phyloP scores from a whole-genome alignment of 169 alveolate genomes.

The Toxoplasma gondii region DNA sequence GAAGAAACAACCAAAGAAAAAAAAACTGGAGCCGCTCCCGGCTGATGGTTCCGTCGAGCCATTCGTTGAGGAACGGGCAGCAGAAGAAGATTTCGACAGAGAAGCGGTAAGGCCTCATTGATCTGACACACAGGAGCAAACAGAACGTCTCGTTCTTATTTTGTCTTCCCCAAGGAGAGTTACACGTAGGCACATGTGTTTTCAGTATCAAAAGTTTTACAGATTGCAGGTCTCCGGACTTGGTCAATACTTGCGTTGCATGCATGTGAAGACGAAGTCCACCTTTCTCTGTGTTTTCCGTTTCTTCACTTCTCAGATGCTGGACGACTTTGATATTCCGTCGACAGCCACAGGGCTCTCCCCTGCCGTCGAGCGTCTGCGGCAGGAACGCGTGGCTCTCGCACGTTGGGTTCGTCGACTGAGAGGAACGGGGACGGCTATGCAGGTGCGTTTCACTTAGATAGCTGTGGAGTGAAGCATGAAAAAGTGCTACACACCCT shows the following conservation, averaged over 20 bases:
- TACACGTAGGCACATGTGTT: too few relatives aligned
- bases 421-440: background rate
- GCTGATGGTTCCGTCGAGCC: background rate
- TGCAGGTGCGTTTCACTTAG: background rate
- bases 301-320: background rate
- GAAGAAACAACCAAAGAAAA: background rate
- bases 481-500: background rate
- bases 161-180: too few relatives aligned
- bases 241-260: too few relatives aligned
- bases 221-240: too few relatives aligned
- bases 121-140: background rate
- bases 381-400: constrained; percentile 50
- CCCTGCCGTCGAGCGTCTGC: constrained; percentile 35
- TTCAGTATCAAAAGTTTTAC: too few relatives aligned
- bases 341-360: background rate
- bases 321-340: background rate
- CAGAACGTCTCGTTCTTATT: too few relatives aligned
- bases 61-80: background rate
- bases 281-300: too few relatives aligned
- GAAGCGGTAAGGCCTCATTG: background rate
- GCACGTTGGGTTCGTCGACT: constrained; percentile 53
- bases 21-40: background rate
- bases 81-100: constrained; percentile 6
- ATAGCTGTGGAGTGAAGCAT: background rate
- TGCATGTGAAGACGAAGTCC: too few relatives aligned